A percentile compares a stretch with the other conserved stretches of the same genome.
Conservation (phyloP, 352 stramenopile species). For the Pythium brassicae region DNA sequence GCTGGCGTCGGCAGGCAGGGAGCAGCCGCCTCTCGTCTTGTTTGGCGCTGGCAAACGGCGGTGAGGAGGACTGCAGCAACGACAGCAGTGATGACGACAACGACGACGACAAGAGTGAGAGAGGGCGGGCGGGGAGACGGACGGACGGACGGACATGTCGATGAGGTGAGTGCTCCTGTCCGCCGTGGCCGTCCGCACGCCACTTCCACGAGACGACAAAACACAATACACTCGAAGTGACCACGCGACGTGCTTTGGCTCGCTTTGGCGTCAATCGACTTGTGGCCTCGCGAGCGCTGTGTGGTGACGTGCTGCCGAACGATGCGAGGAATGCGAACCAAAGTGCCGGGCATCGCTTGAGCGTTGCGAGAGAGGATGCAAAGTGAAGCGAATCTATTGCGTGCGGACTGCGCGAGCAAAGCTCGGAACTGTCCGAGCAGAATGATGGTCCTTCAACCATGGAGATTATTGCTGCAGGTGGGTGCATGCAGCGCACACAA, state of each 20-base stretch:
- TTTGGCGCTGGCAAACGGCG: not conserved
- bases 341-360: too few species aligned
- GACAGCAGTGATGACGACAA: not conserved
- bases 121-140: not conserved
- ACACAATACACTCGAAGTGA: slow-evolving; percentile 3
- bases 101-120: not conserved
- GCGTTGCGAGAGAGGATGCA: too few species aligned
- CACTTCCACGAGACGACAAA: not conserved
- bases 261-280: not conserved
- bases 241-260: not conserved
- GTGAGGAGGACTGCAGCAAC: not conserved
- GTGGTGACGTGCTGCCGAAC: too few species aligned
- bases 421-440: too few species aligned
- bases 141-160: not conserved
- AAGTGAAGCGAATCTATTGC: too few species aligned
- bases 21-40: too few species aligned
- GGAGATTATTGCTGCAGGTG: too few species aligned
- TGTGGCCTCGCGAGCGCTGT: not conserved
- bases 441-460: too few species aligned
- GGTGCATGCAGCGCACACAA: too few species aligned
- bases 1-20: too few species aligned
- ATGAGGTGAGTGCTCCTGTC: not conserved
- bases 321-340: too few species aligned
- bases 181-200: not conserved
- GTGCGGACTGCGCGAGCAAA: too few species aligned